Evolutionary conservation across 352 stramenopile genomes (phyloP).

Genomic region (Pythium apleroticum): DNA sequence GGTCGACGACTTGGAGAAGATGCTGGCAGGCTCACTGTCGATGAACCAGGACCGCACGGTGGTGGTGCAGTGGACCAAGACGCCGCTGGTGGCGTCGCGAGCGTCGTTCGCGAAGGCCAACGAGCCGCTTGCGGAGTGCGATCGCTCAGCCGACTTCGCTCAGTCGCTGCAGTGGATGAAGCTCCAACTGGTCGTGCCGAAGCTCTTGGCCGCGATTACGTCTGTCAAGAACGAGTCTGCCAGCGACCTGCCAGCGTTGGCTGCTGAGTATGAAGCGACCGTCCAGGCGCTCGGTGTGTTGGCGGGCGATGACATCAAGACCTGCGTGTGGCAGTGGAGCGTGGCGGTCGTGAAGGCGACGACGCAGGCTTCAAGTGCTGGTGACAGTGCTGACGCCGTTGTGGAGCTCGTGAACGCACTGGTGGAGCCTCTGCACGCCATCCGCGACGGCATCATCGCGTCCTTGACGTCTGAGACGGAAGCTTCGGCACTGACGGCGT

Average conservation of each 20-base stretch:
- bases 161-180: constrained; percentile 64
- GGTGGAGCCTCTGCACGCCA: constrained; percentile 15
- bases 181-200: constrained; percentile 50
- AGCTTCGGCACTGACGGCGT: constrained; percentile 38
- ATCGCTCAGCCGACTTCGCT: constrained; percentile 54
- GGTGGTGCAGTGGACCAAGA: constrained; percentile 63
- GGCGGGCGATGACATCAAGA: constrained; percentile 28
- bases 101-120: constrained; percentile 45
- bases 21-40: constrained; percentile 49
- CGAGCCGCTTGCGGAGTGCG: constrained; percentile 52
- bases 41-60: constrained; percentile 83
- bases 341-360: constrained; percentile 20
- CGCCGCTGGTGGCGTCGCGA: constrained; percentile 34
- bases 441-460: constrained; percentile 20
- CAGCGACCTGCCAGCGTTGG: constrained; percentile 31
- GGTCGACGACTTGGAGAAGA: constrained; percentile 39
- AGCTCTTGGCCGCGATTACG: constrained; percentile 45
- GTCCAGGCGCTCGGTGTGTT: constrained; percentile 21
- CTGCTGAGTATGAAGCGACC: constrained; percentile 31
- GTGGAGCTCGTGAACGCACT: constrained; percentile 10
- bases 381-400: constrained; percentile 10
- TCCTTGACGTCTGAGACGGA: constrained; percentile 9
- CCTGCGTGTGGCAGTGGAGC: constrained; percentile 65
- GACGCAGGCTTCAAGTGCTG: constrained; percentile 16
- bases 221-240: constrained; percentile 1